A percentile compares a stretch with the other conserved stretches of the same genome.
These are phyloP conservation scores for Neurospora discreta DNA, from an alignment of 495 filamentous ascomycete genomes.

Conservation along the genomic window DNA sequence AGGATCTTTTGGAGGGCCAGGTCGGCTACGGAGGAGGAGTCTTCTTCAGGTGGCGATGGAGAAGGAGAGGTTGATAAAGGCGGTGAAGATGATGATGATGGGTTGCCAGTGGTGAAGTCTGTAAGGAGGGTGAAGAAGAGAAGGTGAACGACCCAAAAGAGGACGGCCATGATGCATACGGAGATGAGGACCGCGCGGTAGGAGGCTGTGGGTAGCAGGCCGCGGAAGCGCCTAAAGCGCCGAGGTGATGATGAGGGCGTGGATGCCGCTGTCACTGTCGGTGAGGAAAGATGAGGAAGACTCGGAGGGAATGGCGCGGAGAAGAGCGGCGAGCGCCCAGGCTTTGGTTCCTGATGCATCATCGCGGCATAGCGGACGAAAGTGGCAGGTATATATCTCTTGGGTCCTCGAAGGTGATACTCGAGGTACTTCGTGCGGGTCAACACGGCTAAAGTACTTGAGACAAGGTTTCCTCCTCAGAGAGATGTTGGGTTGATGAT, in stretches of 20 bases:
- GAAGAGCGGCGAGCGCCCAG: background rate
- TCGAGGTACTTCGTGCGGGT: background rate
- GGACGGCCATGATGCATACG: background rate
- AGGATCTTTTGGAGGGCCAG: slow-evolving; percentile 34
- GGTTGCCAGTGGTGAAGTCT: background rate
- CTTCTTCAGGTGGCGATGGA: background rate
- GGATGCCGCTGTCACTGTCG: background rate
- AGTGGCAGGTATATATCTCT: background rate
- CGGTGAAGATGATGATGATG: background rate
- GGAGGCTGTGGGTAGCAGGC: background rate
- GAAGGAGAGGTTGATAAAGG: background rate
- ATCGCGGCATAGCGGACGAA: background rate
- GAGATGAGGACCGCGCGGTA: background rate
- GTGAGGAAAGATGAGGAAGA: background rate
- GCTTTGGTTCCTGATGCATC: background rate
- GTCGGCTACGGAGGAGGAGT: slow-evolving; percentile 15
- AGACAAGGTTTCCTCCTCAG: background rate
- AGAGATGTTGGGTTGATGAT: background rate
- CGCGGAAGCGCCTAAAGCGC: background rate
- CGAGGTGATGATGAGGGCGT: background rate
- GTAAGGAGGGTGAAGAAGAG: background rate
- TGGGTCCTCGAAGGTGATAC: background rate
- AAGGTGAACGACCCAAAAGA: background rate
- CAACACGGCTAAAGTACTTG: background rate
- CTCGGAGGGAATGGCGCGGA: background rate